phyloP scores from a whole-genome alignment of 495 filamentous ascomycete genomes.

The Talaromyces nanjingensis region DNA sequence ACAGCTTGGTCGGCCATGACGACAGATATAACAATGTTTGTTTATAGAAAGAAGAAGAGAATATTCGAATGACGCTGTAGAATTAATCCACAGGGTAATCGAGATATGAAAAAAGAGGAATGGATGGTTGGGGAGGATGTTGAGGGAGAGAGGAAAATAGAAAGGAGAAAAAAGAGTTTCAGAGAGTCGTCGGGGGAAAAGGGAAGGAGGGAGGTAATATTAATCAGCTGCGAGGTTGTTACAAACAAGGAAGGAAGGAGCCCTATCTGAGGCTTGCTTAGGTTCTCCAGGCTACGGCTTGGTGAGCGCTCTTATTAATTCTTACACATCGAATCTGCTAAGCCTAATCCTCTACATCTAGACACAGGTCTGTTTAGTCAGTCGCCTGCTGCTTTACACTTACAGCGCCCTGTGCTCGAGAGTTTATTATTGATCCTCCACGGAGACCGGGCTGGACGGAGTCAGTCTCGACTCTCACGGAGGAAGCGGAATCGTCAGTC shows the following conservation, averaged over 20 bases:
- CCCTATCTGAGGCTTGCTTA: neutral
- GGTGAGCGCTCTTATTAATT: neutral
- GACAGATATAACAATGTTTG: constrained; percentile 12
- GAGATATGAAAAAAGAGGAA: constrained; percentile 3
- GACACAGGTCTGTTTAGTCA: neutral
- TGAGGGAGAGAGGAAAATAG: constrained; percentile 18
- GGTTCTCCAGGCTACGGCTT: neutral
- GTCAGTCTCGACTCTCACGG: neutral
- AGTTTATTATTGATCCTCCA: neutral
- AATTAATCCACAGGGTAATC: constrained; percentile 2
- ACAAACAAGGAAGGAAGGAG: neutral
- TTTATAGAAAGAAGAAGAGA: constrained; percentile 4
- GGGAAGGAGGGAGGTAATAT: constrained; percentile 8
- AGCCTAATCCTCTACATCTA: neutral
- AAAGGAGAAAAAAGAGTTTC: constrained; percentile 16
- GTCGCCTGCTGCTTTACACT: neutral
- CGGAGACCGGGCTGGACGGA: neutral
- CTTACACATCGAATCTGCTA: neutral
- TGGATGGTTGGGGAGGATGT: constrained; percentile 11
- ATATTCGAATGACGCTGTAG: constrained; percentile 1
- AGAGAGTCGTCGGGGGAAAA: constrained; percentile 9
- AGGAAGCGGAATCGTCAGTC: neutral
- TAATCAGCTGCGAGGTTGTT: neutral
- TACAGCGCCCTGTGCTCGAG: too few relatives aligned
- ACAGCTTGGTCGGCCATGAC: constrained; percentile 49